Percentiles rank a stretch among this genome's conserved stretches.
Evolutionary conservation across 176 grass and related monocot species (phyloP).

Genomic region (Tillandsia leiboldiana): DNA sequence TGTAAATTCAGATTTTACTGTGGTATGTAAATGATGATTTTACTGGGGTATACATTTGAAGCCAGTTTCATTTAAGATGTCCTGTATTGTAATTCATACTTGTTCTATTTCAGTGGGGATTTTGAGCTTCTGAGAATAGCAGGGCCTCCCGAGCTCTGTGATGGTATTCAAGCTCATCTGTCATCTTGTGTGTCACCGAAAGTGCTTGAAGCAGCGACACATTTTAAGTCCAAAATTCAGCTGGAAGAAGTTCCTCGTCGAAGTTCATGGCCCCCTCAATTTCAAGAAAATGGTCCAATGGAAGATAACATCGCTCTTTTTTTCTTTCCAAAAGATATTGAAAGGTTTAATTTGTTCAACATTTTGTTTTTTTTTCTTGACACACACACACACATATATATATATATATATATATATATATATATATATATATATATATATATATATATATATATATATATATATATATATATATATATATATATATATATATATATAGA

Average conservation of each 20-base stretch:
- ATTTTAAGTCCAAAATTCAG: constrained; percentile 62
- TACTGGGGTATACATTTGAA: not conserved
- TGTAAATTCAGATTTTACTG: not conserved
- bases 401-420: not conserved
- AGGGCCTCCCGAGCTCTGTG: constrained; percentile 48
- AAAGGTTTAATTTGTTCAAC: constrained; percentile 31
- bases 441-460: not conserved
- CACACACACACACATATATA: too few species aligned
- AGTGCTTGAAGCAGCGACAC: constrained; percentile 51
- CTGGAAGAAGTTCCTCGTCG: constrained; percentile 81
- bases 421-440: too few species aligned
- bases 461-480: not conserved
- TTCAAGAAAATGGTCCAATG: constrained; percentile 53
- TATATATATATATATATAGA: too few species aligned
- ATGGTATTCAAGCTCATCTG: constrained; percentile 93
- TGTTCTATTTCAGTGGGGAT: constrained; percentile 51
- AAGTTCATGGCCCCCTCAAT: constrained; percentile 66
- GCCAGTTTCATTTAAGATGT: not conserved
- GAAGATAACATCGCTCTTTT: constrained; percentile 72
- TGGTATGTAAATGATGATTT: not conserved
- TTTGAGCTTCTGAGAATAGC: constrained; percentile 71
- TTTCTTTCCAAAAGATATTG: constrained; percentile 87
- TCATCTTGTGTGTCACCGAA: constrained; percentile 57
- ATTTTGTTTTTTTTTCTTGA: constrained; percentile 11
- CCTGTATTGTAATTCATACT: constrained; percentile 7